Evolutionary conservation across 768 basidiomycete genomes (phyloP).

Genomic region (Cystobasidiopsis lactophilus): DNA sequence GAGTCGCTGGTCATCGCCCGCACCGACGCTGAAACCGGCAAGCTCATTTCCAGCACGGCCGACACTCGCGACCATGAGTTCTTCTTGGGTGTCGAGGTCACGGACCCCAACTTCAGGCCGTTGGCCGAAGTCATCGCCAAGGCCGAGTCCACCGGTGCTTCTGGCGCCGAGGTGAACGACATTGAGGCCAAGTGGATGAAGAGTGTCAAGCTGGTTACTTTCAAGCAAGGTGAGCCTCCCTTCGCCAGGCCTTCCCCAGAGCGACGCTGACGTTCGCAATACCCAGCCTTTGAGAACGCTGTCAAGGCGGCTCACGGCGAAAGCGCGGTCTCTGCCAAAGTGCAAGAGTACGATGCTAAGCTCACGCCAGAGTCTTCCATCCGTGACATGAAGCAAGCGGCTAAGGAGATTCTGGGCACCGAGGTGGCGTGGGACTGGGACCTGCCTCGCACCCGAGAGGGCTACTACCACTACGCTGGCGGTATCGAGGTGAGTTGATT

Average conservation of each 20-base stretch:
- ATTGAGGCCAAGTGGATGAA: slow-evolving; percentile 58
- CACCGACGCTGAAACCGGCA: slow-evolving; percentile 73
- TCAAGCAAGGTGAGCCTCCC: slow-evolving; percentile 45
- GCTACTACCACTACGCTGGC: slow-evolving; percentile 68
- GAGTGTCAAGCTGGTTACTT: slow-evolving; percentile 49
- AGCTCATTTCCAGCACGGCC: slow-evolving; percentile 60
- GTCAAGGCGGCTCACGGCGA: background rate
- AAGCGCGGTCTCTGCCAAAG: slow-evolving; percentile 11
- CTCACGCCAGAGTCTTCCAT: slow-evolving; percentile 41
- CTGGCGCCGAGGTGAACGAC: slow-evolving; percentile 45
- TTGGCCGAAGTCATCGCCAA: slow-evolving; percentile 49
- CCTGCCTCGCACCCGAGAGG: slow-evolving; percentile 59
- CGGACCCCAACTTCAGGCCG: slow-evolving; percentile 26
- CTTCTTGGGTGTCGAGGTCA: slow-evolving; percentile 25
- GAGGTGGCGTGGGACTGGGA: slow-evolving; percentile 65
- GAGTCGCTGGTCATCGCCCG: slow-evolving; percentile 77
- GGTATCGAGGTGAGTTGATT: slow-evolving; percentile 44
- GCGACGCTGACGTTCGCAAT: background rate
- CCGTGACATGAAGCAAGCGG: slow-evolving; percentile 44
- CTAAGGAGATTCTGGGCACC: slow-evolving; percentile 47
- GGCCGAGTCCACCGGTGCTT: slow-evolving; percentile 41
- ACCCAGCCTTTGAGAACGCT: slow-evolving; percentile 34
- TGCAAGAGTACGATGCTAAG: slow-evolving; percentile 38
- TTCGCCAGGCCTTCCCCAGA: slow-evolving; percentile 1
- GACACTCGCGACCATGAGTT: slow-evolving; percentile 54